phyloP scores from a whole-genome alignment of 2,329 filamentous ascomycete genomes.

The Apiospora hydei region DNA sequence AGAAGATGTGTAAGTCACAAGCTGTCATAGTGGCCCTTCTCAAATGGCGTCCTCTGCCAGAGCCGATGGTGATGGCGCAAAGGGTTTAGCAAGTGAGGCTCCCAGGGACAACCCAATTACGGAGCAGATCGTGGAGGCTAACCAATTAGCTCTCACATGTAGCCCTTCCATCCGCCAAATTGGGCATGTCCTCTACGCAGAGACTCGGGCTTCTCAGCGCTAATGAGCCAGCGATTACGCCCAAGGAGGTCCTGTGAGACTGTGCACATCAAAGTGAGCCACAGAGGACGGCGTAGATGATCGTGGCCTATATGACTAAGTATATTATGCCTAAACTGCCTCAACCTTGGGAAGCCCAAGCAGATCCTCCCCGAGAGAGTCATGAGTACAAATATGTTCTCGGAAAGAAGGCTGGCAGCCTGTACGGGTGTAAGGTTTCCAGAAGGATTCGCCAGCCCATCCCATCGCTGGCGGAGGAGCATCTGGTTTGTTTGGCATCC shows the following conservation, averaged over 20 bases:
- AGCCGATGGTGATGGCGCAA: background rate
- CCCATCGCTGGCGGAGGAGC: too few species aligned
- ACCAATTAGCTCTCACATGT: background rate
- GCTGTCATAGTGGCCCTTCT: background rate
- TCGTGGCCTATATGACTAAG: background rate
- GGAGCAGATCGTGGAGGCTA: constrained; percentile 4
- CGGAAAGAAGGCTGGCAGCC: background rate
- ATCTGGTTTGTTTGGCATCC: background rate
- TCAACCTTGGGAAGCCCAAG: background rate
- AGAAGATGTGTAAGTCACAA: background rate
- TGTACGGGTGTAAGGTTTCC: background rate
- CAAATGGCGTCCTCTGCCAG: background rate
- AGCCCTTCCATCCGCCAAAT: constrained; percentile 3
- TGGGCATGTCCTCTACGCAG: background rate
- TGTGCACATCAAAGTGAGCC: background rate
- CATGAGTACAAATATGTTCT: background rate
- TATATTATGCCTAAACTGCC: background rate
- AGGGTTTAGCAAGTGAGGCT: constrained; percentile 6
- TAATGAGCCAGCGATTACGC: background rate
- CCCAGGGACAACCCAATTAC: constrained; percentile 1
- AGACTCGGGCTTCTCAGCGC: background rate
- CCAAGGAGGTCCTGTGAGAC: background rate
- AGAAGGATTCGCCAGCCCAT: background rate
- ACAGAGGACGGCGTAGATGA: constrained; percentile 4
- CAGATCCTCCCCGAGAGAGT: background rate